Evolutionary conservation across 169 alveolate genomes (phyloP), one percentile per base, ranked within the genome.

Genomic region (Plasmodium reichenowi): DNA sequence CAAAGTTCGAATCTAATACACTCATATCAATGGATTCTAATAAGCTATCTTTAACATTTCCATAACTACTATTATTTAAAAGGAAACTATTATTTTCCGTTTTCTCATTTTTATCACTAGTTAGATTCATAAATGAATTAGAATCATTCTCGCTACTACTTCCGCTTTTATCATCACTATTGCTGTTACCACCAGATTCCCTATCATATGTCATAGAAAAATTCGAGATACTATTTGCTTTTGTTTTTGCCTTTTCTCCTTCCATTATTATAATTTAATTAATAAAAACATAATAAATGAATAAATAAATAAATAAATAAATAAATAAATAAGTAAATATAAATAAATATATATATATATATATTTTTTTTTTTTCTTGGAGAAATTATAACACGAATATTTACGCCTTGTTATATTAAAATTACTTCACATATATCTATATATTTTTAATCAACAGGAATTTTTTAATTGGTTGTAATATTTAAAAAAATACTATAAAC

Each of bases 1-100:
- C 91, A 67, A 83, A 83, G 26, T 83, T 83, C 0, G 91, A 83
- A 63, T 83, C 91, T 20, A 83, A 56, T 43, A 83, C 72, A 48
- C 91, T 83, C 74, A 83, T 68, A 60, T 83, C 91, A 22, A 83
- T 83, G 47, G 91, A 83, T 47, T 83, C 91, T 72, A 83, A 47
- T 13, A 83, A 58, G 32, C 91, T 83, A 68, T 83, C 91, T 17
- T 83, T 83, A 32, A 83, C 56, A 68, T 83, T 83, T 54, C 24
- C 83, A 68, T 68, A 83, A 48, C 91, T 83, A n/a, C 83, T 83
- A 76, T 64, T 76, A 56, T 76, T 63, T 64, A 76, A 32, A 45
- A 64, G 48, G 47, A 63, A 76, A 26, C 76, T 76, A 43, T 83
- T 83, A n/a, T 83, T 59, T 26, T 67, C 91, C 22, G 58, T 63